Percentiles rank a stretch among this genome's conserved stretches.
Conservation (phyloP, 2,329 filamentous ascomycete species). For the Ophiocordyceps camponoti-rufipedis region DNA sequence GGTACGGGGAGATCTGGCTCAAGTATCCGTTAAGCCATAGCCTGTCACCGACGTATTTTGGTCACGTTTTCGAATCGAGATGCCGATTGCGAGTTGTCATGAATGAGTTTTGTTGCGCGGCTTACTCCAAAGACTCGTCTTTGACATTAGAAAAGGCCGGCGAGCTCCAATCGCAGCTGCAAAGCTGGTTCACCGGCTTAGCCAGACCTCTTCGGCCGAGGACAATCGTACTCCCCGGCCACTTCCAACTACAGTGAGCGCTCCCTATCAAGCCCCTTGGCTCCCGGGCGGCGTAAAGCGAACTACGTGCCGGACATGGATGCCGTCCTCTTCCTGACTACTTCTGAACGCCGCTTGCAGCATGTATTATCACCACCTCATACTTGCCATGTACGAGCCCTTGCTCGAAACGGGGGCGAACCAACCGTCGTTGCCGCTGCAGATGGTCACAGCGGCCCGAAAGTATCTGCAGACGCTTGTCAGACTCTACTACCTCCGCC, state of each 20-base stretch:
- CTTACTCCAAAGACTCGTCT: slow-evolving; percentile 4
- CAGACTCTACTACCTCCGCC: slow-evolving; percentile 13
- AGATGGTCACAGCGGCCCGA: neutral
- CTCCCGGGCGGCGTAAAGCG: neutral
- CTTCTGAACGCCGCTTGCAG: slow-evolving; percentile 1
- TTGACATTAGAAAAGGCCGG: slow-evolving; percentile 7
- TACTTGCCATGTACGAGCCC: neutral
- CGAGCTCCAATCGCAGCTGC: slow-evolving; percentile 5
- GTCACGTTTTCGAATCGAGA: slow-evolving; percentile 11
- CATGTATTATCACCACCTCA: slow-evolving; percentile 3
- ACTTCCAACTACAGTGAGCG: slow-evolving; percentile 19
- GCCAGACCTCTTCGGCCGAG: slow-evolving; percentile 9
- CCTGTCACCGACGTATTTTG: slow-evolving; percentile 8
- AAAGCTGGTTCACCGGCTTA: slow-evolving; percentile 11
- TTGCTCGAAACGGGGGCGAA: neutral
- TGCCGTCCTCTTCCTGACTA: neutral
- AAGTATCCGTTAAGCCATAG: slow-evolving; percentile 13
- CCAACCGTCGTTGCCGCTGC: slow-evolving; percentile 1
- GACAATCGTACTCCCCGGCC: slow-evolving; percentile 13
- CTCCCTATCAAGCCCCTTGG: neutral
- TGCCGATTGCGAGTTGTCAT: slow-evolving; percentile 14
- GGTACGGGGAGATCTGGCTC: slow-evolving; percentile 18
- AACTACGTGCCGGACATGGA: neutral
- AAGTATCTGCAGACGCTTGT: slow-evolving; percentile 9
- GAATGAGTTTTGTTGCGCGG: slow-evolving; percentile 10